A percentile compares a stretch with the other conserved stretches of the same genome.
These are phyloP conservation scores for Hsuehochloa calcarea DNA, from an alignment of 176 grass and related monocot genomes.

Conservation along the genomic window DNA sequence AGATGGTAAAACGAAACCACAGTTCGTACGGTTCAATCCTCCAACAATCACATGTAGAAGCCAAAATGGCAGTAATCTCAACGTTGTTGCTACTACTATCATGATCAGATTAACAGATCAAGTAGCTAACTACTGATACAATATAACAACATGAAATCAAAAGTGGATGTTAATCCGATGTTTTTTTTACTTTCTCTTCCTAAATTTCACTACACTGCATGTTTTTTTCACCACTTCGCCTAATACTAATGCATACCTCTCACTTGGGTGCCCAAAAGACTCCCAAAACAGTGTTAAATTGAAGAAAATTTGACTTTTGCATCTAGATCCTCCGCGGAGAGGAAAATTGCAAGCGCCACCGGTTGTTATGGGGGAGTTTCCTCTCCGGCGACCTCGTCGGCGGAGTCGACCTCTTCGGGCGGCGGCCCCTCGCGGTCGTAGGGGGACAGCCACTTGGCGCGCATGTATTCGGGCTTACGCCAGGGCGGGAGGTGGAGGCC, in stretches of 20 bases:
- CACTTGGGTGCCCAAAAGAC: slow-evolving; percentile 34
- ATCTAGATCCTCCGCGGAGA: background rate
- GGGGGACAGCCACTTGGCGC: slow-evolving; percentile 83
- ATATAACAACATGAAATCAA: background rate
- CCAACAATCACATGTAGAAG: background rate
- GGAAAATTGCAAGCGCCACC: slow-evolving; percentile 11
- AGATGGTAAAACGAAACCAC: background rate
- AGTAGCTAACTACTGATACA: background rate
- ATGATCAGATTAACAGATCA: background rate
- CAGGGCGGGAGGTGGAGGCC: slow-evolving; percentile 77
- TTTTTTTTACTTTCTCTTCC: background rate
- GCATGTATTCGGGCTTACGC: slow-evolving; percentile 91
- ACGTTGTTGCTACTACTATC: background rate
- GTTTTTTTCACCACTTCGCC: background rate
- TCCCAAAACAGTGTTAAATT: slow-evolving; percentile 5
- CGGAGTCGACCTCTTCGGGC: background rate
- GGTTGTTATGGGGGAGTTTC: slow-evolving; percentile 35
- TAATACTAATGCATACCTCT: slow-evolving; percentile 10
- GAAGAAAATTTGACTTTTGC: background rate
- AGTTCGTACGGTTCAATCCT: background rate
- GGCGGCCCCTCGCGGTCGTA: slow-evolving; percentile 31
- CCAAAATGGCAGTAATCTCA: background rate
- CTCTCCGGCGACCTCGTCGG: slow-evolving; percentile 29
- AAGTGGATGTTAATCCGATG: slow-evolving; percentile 15
- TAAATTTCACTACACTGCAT: slow-evolving; percentile 8